These are phyloP conservation scores for Pyrenochaeta sp. DNA, from an alignment of 2,329 filamentous ascomycete genomes.

Conservation along the genomic window DNA sequence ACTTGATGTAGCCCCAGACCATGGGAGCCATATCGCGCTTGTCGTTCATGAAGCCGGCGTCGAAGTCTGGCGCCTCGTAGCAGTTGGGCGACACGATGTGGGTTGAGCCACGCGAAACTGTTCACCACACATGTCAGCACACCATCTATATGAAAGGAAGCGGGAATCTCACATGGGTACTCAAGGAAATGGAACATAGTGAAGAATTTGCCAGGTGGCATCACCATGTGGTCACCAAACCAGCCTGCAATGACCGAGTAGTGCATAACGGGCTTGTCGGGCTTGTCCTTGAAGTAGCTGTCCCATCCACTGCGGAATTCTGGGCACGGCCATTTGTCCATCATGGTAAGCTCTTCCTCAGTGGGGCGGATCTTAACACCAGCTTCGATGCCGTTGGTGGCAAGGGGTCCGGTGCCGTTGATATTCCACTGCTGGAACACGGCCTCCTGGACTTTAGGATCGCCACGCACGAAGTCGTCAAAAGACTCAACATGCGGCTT, in stretches of 20 bases:
- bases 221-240: slow-evolving; percentile 61
- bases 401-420: slow-evolving; percentile 78
- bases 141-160: neutral
- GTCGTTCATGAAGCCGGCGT: slow-evolving; percentile 85
- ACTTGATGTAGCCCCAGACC: slow-evolving; percentile 85
- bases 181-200: slow-evolving; percentile 62
- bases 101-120: slow-evolving; percentile 62
- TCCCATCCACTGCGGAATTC: slow-evolving; percentile 80
- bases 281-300: slow-evolving; percentile 83
- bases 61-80: slow-evolving; percentile 79
- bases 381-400: slow-evolving; percentile 81
- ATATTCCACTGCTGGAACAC: slow-evolving; percentile 80
- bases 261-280: slow-evolving; percentile 87
- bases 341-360: slow-evolving; percentile 69
- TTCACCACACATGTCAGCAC: no score
- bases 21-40: slow-evolving; percentile 82
- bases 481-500: slow-evolving; percentile 80
- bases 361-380: slow-evolving; percentile 80
- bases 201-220: slow-evolving; percentile 81
- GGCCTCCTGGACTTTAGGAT: slow-evolving; percentile 73
- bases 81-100: slow-evolving; percentile 76
- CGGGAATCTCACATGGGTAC: slow-evolving; percentile 14
- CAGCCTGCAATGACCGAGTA: slow-evolving; percentile 73
- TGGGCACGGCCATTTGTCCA: slow-evolving; percentile 76
- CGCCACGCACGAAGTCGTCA: slow-evolving; percentile 79